Evolutionary conservation across 768 basidiomycete species (phyloP), one percentile per base, ranked within the genome.

Genomic region (Suillus paluster): DNA sequence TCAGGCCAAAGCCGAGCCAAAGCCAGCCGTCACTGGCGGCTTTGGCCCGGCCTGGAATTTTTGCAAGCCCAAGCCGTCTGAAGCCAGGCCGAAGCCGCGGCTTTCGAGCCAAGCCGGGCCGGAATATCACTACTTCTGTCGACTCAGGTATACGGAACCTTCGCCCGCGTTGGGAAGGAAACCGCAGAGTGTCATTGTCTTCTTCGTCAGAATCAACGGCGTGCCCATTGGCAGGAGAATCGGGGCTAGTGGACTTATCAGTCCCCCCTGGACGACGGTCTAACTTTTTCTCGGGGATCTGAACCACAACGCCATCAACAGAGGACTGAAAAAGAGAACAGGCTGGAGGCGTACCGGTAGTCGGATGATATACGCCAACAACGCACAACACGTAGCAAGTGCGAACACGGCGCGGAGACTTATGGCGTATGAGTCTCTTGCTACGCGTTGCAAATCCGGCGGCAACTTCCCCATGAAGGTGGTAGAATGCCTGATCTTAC

Each of bases 351-450:
- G 55, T 52, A 87, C 85, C 57, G 81, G 81, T 12, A 86, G 67
- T 19, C 86, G 80, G 58, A 79, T 77, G 25, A 84, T 53, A 69
- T 82, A 87, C 14, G 84, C 84, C 12, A 81, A 55, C 11, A 85
- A 67, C 2, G 84, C 84, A 27, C 84, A 80, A 41, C 71, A 73
- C 1, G 82, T 83, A 0, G 85, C 83, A 61, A 86, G 77, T 21
- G 77, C 70, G 70, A 88, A 89, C 3, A 89, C 87, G 2, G 78
- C 78, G 15, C 76, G 78, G 25, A 89, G 67, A 33, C 83, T 79
- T 38, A 75, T 71, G 1, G 80, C 82, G 64, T 89, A 88, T 15
- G 86, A 80, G 39, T 83, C 84, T 54, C 83, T 75, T 9, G 86
- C 88, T 17, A 77, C 71, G 6, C 76, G 68, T 60, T 85, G 86